Percentiles rank a stretch among this genome's conserved stretches.
Conservation (phyloP, 176 grass and related monocot genomes). For the Hordeum marinum region DNA sequence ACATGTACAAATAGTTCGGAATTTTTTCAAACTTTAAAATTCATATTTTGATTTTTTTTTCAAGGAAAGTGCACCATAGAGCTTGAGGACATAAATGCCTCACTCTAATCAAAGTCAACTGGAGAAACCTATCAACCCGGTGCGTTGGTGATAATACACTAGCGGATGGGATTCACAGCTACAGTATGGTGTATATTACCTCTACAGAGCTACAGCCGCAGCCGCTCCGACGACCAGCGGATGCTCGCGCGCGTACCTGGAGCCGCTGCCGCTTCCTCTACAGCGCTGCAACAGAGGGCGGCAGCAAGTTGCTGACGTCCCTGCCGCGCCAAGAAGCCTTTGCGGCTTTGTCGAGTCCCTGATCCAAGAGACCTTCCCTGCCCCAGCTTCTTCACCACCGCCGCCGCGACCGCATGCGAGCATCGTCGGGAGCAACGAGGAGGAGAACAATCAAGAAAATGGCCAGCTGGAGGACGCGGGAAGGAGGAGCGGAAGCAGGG, state of each 20-base stretch:
- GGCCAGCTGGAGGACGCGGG: not conserved
- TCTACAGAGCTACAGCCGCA: not conserved
- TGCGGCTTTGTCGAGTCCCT: slow-evolving; percentile 15
- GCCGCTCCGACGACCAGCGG: slow-evolving; percentile 39
- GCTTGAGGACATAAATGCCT: too few relatives aligned
- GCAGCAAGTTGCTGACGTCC: not conserved
- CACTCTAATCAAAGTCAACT: not conserved
- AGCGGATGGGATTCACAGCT: not conserved
- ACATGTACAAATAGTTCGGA: too few relatives aligned
- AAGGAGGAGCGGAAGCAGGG: slow-evolving; percentile 15
- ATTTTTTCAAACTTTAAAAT: too few relatives aligned
- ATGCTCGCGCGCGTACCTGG: slow-evolving; percentile 57
- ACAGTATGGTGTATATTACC: not conserved
- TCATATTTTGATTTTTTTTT: too few relatives aligned
- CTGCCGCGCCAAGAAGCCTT: slow-evolving; percentile 27
- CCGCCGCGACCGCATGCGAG: not conserved
- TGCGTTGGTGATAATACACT: not conserved
- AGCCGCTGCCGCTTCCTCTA: slow-evolving; percentile 26
- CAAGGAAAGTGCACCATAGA: too few relatives aligned
- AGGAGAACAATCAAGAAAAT: not conserved
- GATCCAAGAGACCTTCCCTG: not conserved
- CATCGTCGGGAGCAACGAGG: not conserved
- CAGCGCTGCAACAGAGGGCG: not conserved
- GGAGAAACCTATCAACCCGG: not conserved
- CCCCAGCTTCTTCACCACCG: not conserved